Evolutionary conservation across 768 basidiomycete genomes (phyloP), one percentile per base, ranked within the genome.

Genomic region (Tylopilus rubrobrunneus): DNA sequence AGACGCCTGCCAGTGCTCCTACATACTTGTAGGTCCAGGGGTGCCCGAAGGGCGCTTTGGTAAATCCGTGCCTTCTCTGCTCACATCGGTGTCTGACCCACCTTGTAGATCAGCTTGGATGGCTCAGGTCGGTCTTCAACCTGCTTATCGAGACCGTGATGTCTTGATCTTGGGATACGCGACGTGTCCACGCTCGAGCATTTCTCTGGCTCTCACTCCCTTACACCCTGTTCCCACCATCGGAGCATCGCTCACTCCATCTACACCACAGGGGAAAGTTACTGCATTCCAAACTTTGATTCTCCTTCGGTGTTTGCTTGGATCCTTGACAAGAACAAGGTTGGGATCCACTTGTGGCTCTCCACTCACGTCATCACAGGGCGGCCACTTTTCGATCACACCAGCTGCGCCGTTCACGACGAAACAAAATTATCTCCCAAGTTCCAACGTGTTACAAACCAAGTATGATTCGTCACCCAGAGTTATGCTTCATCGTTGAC

Each of bases 221-320:
- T 25, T 25, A 25, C 25, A 25, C 2, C 1, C 28, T 36, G 29
- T 34, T 48, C 17, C 5, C 29, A 28, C 19, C 19, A 19, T 19
- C 19, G 19, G 19, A 19, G 1, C 2, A 36, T 57, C 36, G 36
- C 56, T 58, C 33, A 64, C 29, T 45, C 42, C 23, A 11, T 36
- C 7, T 52, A 23, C 21, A 11, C 21, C 29, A 12, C 53, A 92
- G 89, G 96, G 58, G 94, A 96, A 69, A 90, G 87, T 57, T 94
- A 93, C 69, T 97, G 94, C 62, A 80, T 95, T 27, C 93, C 93
- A 1, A 78, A 94, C 73, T 96, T 97, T 67, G 94, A 97, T 70
- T 94, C 92, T 2, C 94, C 94, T 4, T 92, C 89, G 17, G 78
- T 96, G 46, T 96, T 95, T 59, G 93, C 92, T 7, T 82, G 93